Base-by-base conservation (phyloP, 345 rosid genomes). In the Cochlearia excelsa region DNA sequence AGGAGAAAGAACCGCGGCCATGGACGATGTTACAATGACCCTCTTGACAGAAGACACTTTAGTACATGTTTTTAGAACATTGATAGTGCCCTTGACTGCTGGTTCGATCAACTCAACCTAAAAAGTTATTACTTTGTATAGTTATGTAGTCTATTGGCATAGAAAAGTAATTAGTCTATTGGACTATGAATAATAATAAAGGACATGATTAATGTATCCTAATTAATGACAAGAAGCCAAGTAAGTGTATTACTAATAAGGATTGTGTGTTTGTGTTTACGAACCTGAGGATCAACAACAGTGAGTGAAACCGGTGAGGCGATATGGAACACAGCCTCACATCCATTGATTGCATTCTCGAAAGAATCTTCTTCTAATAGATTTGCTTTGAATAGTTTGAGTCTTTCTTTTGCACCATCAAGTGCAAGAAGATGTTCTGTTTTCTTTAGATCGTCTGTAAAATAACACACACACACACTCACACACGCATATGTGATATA, bases 321-420 rank as follows among this genome's bases (percentile, higher is more conserved):
- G 0, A 78, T 67, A 66, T 82, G 91, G 64, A 84, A 77, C 56
- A 84, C 88, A 48, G 82, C 82, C 1, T 69, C 65, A 42, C 87
- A 84, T 59, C 88, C 91, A 39, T 68, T 63, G 42, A 82, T 61
- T 0, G 78, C 74, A 3, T 65, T 37, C 40, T 79, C 71, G 26
- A 76, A 79, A 10, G 75, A 65, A 30, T 70, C 67, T 67, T 70
- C 76, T 49, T 74, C 78, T 51, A 71, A 8, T 3, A 77, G 73
- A 30, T 61, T 54, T 54, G 69, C 76, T 49, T 71, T 55, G 44
- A 67, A 67, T 44, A 74, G 23, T 16, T 16, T 16, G 23, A 16
- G 23, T 16, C 23, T 16, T 16, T 16, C 23, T 16, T 16, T 16
- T 16, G 23, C 23, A 16, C 79, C 76, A 4, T 70, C 74, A 41